Base-by-base conservation (phyloP, 139 green algal species). In the Chlorella sorokiniana region DNA sequence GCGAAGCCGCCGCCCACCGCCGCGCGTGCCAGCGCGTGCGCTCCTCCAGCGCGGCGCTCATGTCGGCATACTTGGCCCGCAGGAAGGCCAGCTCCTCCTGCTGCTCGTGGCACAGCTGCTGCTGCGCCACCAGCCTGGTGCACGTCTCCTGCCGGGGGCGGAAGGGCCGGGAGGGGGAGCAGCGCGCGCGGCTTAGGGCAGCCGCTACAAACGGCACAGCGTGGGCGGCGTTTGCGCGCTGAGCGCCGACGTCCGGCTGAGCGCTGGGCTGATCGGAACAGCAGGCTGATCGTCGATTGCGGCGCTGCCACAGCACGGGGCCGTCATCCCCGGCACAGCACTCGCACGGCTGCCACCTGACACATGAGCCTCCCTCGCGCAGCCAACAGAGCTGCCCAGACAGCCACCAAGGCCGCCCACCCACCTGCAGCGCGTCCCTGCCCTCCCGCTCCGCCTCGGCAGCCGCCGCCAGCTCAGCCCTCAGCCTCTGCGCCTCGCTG, bases 101-200 rank as follows among this genome's bases (percentile, higher is more conserved):
- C 77, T 82, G 77, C 45, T 65, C 77, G 44, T 82, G 61, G 45
- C 77, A 76, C 63, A 82, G 77, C 64, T 82, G 77, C 64, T 82
- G 77, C 63, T 82, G 77, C 25, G 45, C 42, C 42, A 82, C 63
- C 63, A 82, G 77, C 64, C 65, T 82, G 31, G 63, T 75, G 64
- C 61, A 71, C 33, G 77, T 82, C 42, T 82, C 77, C 63, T 67
- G 48, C 62, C 48, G 31, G 56, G n/a, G 1, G 8, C 41, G 42
- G 3, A 14, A 20, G n/a, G 1, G 40, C 11, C 1, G 8, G 29
- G 68, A 25, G 4, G 9, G 1, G 70, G 5, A 8, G 1, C 35
- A 33, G 6, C 3, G 40, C 56, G n/a, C 16, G 56, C 56, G n/a
- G n/a, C n/a, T n/a, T n/a, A n/a, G n/a, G n/a, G n/a, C n/a, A n/a